phyloP scores from a whole-genome alignment of 345 rosid species.

The Garcia nutans region DNA sequence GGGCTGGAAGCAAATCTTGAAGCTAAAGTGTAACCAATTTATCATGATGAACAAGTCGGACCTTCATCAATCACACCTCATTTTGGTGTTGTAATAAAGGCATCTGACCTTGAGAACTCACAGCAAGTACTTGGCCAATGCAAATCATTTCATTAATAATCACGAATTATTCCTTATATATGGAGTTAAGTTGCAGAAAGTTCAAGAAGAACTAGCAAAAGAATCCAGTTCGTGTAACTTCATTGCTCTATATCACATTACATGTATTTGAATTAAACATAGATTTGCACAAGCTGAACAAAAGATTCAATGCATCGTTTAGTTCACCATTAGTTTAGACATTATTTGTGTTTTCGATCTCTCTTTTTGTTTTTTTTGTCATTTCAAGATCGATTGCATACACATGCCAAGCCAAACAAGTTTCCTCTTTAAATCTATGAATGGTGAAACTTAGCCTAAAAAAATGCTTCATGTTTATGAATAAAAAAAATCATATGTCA shows the following conservation, averaged over 20 bases:
- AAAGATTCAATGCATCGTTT: neutral
- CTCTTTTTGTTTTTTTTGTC: neutral
- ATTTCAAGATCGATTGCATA: neutral
- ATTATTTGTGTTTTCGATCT: neutral
- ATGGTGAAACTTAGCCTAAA: neutral
- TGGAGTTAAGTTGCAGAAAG: conserved; percentile 1
- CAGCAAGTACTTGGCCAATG: neutral
- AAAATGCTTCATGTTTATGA: neutral
- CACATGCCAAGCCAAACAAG: neutral
- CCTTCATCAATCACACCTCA: too few species aligned
- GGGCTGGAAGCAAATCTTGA: neutral
- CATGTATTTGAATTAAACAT: neutral
- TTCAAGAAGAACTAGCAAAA: neutral
- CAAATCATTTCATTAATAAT: neutral
- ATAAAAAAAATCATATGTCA: neutral
- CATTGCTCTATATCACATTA: neutral
- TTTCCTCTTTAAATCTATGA: too few species aligned
- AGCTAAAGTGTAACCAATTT: too few species aligned
- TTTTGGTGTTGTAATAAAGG: too few species aligned
- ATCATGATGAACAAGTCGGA: too few species aligned
- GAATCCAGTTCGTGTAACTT: neutral
- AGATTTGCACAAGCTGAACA: neutral
- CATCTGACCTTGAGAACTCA: neutral
- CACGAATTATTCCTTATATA: neutral
- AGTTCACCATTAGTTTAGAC: neutral